Percentiles rank a stretch among this genome's conserved stretches.
These are phyloP conservation scores for Pythium coloratum DNA, from an alignment of 352 stramenopile genomes.

Conservation along the genomic window DNA sequence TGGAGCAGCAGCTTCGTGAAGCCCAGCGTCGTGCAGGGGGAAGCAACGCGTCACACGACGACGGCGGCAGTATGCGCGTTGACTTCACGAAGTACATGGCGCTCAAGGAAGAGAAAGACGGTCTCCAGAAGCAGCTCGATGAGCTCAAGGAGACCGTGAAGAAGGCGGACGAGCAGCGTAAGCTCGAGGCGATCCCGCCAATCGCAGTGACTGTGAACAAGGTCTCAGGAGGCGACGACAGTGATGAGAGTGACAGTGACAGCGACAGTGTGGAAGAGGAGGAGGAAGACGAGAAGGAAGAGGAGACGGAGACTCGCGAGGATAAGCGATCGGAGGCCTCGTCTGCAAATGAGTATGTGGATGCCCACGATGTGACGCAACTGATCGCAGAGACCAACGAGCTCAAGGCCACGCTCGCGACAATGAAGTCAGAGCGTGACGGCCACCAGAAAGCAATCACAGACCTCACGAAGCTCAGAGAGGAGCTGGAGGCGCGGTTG, in stretches of 20 bases:
- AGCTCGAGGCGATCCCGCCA: constrained; percentile 18
- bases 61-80: constrained; percentile 44
- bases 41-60: not conserved
- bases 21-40: not conserved
- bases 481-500: constrained; percentile 14
- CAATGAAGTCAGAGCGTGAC: constrained; percentile 25
- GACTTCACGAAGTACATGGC: constrained; percentile 55
- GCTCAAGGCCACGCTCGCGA: constrained; percentile 37
- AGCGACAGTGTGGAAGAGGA: constrained; percentile 30
- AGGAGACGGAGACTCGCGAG: constrained; percentile 10
- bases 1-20: constrained; percentile 28
- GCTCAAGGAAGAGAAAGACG: constrained; percentile 46
- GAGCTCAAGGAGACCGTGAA: constrained; percentile 22
- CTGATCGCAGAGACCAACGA: constrained; percentile 51
- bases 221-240: constrained; percentile 25
- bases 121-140: constrained; percentile 25
- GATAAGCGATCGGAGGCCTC: constrained; percentile 43
- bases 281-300: not conserved
- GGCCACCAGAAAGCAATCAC: constrained; percentile 14
- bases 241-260: constrained; percentile 12
- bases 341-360: constrained; percentile 55
- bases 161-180: constrained; percentile 5
- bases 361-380: constrained; percentile 52
- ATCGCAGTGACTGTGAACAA: constrained; percentile 23
- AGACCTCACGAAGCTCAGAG: constrained; percentile 24